A percentile compares a stretch with the other conserved stretches of the same genome.
These are phyloP conservation scores for Marasmius sp. DNA, from an alignment of 1,284 basidiomycete genomes.

Conservation along the genomic window DNA sequence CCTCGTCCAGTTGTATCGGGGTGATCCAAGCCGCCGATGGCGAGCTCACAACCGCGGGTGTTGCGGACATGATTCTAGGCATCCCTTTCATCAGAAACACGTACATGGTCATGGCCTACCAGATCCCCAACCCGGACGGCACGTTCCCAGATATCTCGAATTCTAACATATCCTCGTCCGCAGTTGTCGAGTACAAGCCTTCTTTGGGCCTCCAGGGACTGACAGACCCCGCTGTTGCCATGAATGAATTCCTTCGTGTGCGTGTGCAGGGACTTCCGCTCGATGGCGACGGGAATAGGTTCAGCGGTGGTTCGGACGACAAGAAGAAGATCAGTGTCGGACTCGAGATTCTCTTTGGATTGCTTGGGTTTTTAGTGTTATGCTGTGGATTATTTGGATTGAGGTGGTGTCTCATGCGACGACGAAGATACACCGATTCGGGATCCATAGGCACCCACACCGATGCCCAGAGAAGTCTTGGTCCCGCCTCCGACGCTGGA, in stretches of 20 bases:
- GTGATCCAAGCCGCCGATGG: slow-evolving; percentile 58
- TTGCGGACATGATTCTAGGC: slow-evolving; percentile 70
- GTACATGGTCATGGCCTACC: slow-evolving; percentile 72
- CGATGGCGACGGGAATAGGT: slow-evolving; percentile 8
- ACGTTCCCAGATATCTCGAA: slow-evolving; percentile 32
- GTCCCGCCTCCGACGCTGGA: slow-evolving; percentile 5
- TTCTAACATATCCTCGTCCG: slow-evolving; percentile 5
- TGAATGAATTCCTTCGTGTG: slow-evolving; percentile 66
- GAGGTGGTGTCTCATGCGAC: slow-evolving; percentile 47
- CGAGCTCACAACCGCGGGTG: slow-evolving; percentile 33
- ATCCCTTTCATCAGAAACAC: slow-evolving; percentile 73
- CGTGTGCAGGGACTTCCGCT: slow-evolving; percentile 62
- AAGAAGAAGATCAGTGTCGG: slow-evolving; percentile 49
- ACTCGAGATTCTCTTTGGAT: slow-evolving; percentile 56
- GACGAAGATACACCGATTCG: slow-evolving; percentile 26
- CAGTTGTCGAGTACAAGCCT: slow-evolving; percentile 33
- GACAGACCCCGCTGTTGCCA: slow-evolving; percentile 55
- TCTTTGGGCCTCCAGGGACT: slow-evolving; percentile 57
- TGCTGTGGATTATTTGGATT: slow-evolving; percentile 52
- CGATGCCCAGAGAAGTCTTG: slow-evolving; percentile 4
- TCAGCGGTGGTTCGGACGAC: slow-evolving; percentile 18
- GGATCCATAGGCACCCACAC: slow-evolving; percentile 13
- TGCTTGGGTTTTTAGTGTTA: slow-evolving; percentile 55
- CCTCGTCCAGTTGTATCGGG: slow-evolving; percentile 55
- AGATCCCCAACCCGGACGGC: slow-evolving; percentile 44